These are phyloP conservation scores for Morella rubra DNA, from an alignment of 306 rosid species.

Conservation along the genomic window DNA sequence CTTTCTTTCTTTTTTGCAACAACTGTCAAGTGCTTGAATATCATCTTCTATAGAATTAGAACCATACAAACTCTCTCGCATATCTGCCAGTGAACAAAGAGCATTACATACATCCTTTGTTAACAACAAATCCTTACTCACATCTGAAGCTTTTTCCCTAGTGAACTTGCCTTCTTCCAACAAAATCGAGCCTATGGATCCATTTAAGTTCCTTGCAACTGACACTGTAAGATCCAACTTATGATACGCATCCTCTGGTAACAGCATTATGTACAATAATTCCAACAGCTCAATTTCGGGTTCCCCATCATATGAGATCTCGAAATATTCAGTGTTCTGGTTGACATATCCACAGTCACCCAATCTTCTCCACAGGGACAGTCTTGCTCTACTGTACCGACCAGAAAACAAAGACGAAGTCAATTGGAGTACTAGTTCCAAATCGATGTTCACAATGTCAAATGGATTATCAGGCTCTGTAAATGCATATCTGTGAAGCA, in stretches of 20 bases:
- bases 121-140: slow-evolving; percentile 50
- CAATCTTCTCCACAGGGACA: slow-evolving; percentile 75
- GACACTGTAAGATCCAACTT: slow-evolving; percentile 56
- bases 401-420: slow-evolving; percentile 58
- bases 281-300: slow-evolving; percentile 72
- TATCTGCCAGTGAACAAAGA: slow-evolving; percentile 57
- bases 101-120: slow-evolving; percentile 52
- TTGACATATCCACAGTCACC: slow-evolving; percentile 50
- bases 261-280: slow-evolving; percentile 54
- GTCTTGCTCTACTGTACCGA: slow-evolving; percentile 64
- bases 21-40: slow-evolving; percentile 41
- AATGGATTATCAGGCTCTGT: slow-evolving; percentile 73
- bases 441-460: slow-evolving; percentile 79
- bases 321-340: slow-evolving; percentile 69
- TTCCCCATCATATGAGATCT: slow-evolving; percentile 75
- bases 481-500: slow-evolving; percentile 92
- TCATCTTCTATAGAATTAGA: slow-evolving; percentile 57
- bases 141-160: slow-evolving; percentile 20
- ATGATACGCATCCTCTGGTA: slow-evolving; percentile 55
- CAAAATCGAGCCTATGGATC: slow-evolving; percentile 36
- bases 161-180: slow-evolving; percentile 27
- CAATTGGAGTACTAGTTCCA: slow-evolving; percentile 74
- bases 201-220: slow-evolving; percentile 34
- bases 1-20: slow-evolving; percentile 48
- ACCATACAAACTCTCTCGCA: slow-evolving; percentile 72